Conservation (phyloP, 805 yeast species). For the Limtongozyma cylindracea region DNA sequence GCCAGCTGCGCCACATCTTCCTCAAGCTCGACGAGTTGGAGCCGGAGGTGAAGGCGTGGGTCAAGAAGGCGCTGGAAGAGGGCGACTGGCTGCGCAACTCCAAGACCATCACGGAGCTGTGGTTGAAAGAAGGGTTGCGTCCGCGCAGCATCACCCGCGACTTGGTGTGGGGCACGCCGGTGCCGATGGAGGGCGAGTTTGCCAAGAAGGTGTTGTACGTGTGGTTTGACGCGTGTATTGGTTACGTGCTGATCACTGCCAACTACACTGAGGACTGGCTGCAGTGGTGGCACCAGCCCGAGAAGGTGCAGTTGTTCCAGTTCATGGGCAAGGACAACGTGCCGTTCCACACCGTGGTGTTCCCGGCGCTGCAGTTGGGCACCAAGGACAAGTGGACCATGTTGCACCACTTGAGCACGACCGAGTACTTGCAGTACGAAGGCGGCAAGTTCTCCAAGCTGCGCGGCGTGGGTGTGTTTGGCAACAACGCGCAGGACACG, state of each 20-base stretch:
- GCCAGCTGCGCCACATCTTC: constrained; percentile 68
- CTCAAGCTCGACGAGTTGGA: constrained; percentile 68
- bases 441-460: constrained; percentile 96
- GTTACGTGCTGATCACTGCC: constrained; percentile 91
- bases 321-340: constrained; percentile 99
- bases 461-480: constrained; percentile 95
- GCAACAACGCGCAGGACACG: constrained; percentile 88
- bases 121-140: constrained; percentile 83
- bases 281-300: constrained; percentile 91
- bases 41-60: constrained; percentile 51
- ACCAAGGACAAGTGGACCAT: constrained; percentile 77
- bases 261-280: constrained; percentile 54
- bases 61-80: constrained; percentile 31
- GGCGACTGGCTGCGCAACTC: constrained; percentile 90
- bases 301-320: constrained; percentile 70
- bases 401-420: constrained; percentile 75
- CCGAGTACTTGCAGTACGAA: constrained; percentile 93
- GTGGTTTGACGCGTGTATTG: constrained; percentile 98
- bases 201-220: constrained; percentile 86
- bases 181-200: constrained; percentile 75
- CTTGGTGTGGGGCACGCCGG: constrained; percentile 96
- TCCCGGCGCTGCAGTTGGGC: constrained; percentile 85
- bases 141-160: constrained; percentile 97
- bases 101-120: constrained; percentile 65
- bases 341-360: constrained; percentile 95